Evolutionary conservation across 768 basidiomycete species (phyloP), one percentile per base, ranked within the genome.

Genomic region (Sistotremastrum niveocremeum): DNA sequence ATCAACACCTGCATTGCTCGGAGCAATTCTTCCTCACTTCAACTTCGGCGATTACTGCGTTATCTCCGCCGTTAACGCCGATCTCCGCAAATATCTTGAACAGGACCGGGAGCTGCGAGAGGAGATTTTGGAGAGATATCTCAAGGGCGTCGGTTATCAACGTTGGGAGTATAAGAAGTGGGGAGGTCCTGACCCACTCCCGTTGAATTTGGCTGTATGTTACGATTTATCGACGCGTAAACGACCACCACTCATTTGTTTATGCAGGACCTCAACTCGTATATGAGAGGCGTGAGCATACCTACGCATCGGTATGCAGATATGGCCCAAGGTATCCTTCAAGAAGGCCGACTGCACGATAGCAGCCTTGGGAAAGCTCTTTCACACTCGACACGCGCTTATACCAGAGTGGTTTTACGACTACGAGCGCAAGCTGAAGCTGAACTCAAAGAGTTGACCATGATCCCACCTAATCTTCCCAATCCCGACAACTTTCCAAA

Each of bases 351-450:
- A 39, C 4, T 37, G 43, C 2, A 32, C 40, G 8, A 6, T 37
- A 9, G 38, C 42, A 28, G 37, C 42, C 4, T 39, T 44, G 45
- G 45, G 30, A 38, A 46, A 31, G n/a, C 46, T 11, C 36, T 52
- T 20, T 54, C 77, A 9, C 71, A 72, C 4, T 77, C 82, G 0
- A 74, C 81, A 9, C 73, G 85, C 3, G 76, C 85, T 2, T 90
- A 86, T 58, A 82, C 79, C 1, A 75, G 84, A n/a, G 74, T 90
- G 4, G 75, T 89, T 1, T 65, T 89, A 29, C 76, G 87, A 10
- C 68, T 90, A 11, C 74, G 87, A 6, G 76, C 76, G 0, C 86
- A 89, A 52, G 87, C 84, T 0, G 87, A 90, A 55, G 77, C 74
- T 61, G 71, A 69, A 43, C 60, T 59, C 7, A 57, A 38, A 42